Conservation (phyloP, 1,284 basidiomycete species). For the Papiliotrema flavescens region DNA sequence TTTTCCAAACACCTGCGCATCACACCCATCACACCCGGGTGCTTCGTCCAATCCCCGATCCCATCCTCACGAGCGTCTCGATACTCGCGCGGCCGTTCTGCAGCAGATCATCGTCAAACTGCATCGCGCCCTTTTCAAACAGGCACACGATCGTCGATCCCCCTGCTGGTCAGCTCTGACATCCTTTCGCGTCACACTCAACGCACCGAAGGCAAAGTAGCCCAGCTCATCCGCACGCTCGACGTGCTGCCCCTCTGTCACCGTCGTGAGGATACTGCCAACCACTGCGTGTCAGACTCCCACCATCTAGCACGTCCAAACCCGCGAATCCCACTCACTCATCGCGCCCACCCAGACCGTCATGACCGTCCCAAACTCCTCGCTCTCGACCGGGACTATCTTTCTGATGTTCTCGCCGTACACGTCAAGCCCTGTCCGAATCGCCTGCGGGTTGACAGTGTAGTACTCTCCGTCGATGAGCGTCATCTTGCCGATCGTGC, state of each 20-base stretch:
- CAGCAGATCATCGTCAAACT: conserved; percentile 89
- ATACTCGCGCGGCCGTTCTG: conserved; percentile 75
- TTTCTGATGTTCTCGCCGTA: conserved; percentile 91
- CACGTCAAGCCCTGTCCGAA: conserved; percentile 64
- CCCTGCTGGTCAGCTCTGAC: conserved; percentile 52
- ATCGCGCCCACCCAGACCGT: conserved; percentile 85
- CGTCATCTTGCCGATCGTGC: conserved; percentile 72
- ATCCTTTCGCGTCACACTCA: not conserved
- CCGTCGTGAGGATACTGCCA: conserved; percentile 78
- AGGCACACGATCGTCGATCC: conserved; percentile 85
- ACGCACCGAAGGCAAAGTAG: conserved; percentile 81
- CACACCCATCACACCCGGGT: conserved; percentile 4
- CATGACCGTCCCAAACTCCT: conserved; percentile 82
- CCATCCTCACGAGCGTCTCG: conserved; percentile 83
- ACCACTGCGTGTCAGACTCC: conserved; percentile 57
- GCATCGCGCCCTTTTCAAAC: conserved; percentile 73
- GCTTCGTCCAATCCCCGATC: conserved; percentile 69
- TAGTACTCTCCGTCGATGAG: conserved; percentile 84
- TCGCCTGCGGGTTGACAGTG: conserved; percentile 67
- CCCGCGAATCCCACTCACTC: conserved; percentile 52
- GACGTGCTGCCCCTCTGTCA: conserved; percentile 74
- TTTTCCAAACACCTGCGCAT: too few species aligned
- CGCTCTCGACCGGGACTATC: conserved; percentile 81
- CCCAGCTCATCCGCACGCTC: conserved; percentile 85
- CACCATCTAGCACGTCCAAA: not conserved